Conservation (phyloP, 2,329 filamentous ascomycete genomes). For the Xylariaceae sp. region DNA sequence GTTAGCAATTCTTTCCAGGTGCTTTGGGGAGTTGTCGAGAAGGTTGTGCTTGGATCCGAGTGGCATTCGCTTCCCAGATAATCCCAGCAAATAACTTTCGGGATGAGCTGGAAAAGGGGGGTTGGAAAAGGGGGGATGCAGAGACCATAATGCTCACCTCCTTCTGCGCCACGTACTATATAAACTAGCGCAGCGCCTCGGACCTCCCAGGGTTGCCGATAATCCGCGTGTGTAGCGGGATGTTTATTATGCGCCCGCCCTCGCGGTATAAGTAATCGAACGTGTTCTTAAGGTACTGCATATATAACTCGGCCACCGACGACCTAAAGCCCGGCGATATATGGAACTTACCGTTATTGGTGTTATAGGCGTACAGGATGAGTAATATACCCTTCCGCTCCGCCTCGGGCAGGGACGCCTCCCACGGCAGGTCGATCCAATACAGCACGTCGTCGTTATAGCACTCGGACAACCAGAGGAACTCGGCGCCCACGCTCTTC, state of each 20-base stretch:
- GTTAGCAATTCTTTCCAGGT: too few relatives aligned
- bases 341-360: constrained; percentile 28
- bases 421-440: constrained; percentile 22
- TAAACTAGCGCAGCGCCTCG: constrained; percentile 31
- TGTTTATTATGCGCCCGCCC: constrained; percentile 35
- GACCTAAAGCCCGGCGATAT: constrained; percentile 34
- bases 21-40: too few relatives aligned
- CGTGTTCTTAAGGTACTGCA: constrained; percentile 32
- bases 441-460: constrained; percentile 24
- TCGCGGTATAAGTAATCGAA: constrained; percentile 33
- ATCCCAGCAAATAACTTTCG: too few relatives aligned
- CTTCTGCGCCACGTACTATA: constrained; percentile 29
- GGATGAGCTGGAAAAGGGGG: too few relatives aligned
- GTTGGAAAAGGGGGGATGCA: too few relatives aligned
- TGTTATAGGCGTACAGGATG: constrained; percentile 29
- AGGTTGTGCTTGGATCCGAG: too few relatives aligned
- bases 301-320: constrained; percentile 29
- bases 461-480: constrained; percentile 22
- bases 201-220: constrained; percentile 31
- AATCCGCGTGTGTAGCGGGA: constrained; percentile 32
- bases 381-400: constrained; percentile 31
- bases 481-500: constrained; percentile 19
- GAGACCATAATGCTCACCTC: too few relatives aligned
- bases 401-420: constrained; percentile 18
- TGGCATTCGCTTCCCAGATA: too few relatives aligned